phyloP scores from a whole-genome alignment of 176 grass and related monocot genomes.

The Typha latifolia region DNA sequence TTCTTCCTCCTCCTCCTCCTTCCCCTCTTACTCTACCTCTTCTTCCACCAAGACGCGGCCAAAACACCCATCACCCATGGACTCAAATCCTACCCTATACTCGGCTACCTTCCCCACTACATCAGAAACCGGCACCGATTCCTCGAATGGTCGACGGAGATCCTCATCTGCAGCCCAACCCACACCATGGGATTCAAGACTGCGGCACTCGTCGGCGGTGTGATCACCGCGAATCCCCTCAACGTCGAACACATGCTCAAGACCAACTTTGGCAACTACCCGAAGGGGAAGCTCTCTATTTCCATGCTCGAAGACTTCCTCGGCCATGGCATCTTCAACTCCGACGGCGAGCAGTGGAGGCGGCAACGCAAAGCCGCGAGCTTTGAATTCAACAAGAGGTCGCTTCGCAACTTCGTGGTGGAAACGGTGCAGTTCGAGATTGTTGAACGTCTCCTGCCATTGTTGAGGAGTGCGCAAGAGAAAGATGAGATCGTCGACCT shows the following conservation, averaged over 20 bases:
- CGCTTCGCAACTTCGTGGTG: constrained; percentile 29
- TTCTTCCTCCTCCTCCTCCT: constrained; percentile 9
- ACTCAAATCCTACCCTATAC: constrained; percentile 23
- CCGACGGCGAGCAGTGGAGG: constrained; percentile 36
- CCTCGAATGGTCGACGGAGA: constrained; percentile 29
- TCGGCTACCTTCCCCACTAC: constrained; percentile 36
- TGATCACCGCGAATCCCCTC: constrained; percentile 30
- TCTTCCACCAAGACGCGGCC: background rate
- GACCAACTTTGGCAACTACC: constrained; percentile 29
- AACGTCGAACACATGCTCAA: constrained; percentile 42
- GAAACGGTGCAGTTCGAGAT: constrained; percentile 28
- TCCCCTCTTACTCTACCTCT: constrained; percentile 4
- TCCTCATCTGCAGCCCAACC: constrained; percentile 19
- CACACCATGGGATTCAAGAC: constrained; percentile 17
- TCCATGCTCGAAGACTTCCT: constrained; percentile 32
- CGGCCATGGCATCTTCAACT: constrained; percentile 42
- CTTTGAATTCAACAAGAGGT: constrained; percentile 33
- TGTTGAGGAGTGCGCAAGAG: background rate
- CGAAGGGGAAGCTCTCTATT: constrained; percentile 13
- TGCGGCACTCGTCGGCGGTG: constrained; percentile 10
- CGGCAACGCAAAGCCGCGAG: constrained; percentile 34
- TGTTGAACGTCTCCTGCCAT: constrained; percentile 18
- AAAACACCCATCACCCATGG: constrained; percentile 15
- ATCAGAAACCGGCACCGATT: constrained; percentile 32
- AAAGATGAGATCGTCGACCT: constrained; percentile 5